Conservation (phyloP, 345 rosid species). For the Eucalyptus rudis region DNA sequence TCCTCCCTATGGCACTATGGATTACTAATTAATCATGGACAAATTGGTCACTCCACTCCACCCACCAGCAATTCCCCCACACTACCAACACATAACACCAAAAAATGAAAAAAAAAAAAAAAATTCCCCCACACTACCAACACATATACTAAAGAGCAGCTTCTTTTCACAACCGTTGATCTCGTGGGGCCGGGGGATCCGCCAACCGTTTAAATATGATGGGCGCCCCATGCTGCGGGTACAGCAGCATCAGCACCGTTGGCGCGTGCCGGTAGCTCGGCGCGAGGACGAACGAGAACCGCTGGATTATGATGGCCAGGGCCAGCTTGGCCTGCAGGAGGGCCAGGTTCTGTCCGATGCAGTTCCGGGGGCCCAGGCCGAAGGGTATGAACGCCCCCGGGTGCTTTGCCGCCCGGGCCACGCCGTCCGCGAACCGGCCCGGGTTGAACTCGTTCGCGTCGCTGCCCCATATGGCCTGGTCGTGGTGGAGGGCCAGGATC, state of each 20-base stretch:
- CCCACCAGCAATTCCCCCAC: background rate
- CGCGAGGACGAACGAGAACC: constrained; percentile 49
- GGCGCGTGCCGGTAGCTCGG: constrained; percentile 77
- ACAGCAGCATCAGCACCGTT: constrained; percentile 46
- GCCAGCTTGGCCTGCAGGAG: constrained; percentile 65
- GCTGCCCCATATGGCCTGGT: constrained; percentile 65
- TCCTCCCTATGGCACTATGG: background rate
- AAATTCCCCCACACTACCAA: background rate
- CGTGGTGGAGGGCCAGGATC: constrained; percentile 64
- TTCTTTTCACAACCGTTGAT: background rate
- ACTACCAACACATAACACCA: background rate
- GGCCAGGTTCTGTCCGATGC: constrained; percentile 81
- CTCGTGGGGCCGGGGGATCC: background rate
- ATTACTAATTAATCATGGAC: background rate
- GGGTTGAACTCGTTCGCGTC: constrained; percentile 81
- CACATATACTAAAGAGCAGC: background rate
- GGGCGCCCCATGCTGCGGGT: constrained; percentile 81
- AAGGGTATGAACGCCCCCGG: constrained; percentile 67
- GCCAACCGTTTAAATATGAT: constrained; percentile 31
- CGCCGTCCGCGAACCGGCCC: constrained; percentile 50
- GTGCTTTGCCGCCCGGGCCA: constrained; percentile 61
- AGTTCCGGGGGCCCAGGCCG: constrained; percentile 60
- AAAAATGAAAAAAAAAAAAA: background rate
- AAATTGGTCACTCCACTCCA: background rate
- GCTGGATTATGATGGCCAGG: constrained; percentile 48